Percentiles rank a stretch among this genome's conserved stretches.
Evolutionary conservation across 1,139 yeast genomes (phyloP).

Genomic region (Entelexis sorbosivorans): DNA sequence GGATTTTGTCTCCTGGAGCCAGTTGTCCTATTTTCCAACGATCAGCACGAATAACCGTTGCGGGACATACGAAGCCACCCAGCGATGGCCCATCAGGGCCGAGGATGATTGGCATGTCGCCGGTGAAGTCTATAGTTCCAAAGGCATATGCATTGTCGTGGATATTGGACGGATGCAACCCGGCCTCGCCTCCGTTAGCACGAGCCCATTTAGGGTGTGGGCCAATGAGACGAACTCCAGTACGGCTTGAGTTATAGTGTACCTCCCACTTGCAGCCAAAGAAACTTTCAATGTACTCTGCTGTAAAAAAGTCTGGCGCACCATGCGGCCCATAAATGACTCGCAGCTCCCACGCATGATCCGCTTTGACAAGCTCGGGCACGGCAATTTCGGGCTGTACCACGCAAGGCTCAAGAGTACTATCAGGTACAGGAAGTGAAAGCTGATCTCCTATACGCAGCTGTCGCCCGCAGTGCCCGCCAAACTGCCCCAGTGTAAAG

Average conservation of each 20-base stretch:
- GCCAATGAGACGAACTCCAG: slow-evolving; percentile 88
- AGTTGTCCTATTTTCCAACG: slow-evolving; percentile 29
- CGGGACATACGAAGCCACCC: slow-evolving; percentile 95
- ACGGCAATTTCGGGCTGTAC: too few species aligned
- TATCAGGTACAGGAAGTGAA: too few species aligned
- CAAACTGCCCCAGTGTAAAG: slow-evolving; percentile 85
- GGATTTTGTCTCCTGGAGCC: too few species aligned
- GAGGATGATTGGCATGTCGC: slow-evolving; percentile 94
- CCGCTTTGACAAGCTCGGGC: too few species aligned
- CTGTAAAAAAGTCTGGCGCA: slow-evolving; percentile 51
- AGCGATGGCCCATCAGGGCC: slow-evolving; percentile 98
- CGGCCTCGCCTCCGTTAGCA: slow-evolving; percentile 87
- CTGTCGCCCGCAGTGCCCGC: slow-evolving; percentile 92
- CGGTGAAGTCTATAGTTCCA: slow-evolving; percentile 94
- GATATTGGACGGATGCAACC: slow-evolving; percentile 41
- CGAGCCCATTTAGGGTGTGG: slow-evolving; percentile 97
- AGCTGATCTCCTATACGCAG: slow-evolving; percentile 85
- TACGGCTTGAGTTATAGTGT: slow-evolving; percentile 91
- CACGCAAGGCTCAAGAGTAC: too few species aligned
- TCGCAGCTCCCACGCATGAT: slow-evolving; percentile 81
- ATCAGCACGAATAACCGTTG: slow-evolving; percentile 88
- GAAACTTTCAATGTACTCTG: too few species aligned
- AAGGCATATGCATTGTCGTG: slow-evolving; percentile 93
- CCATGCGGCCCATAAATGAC: slow-evolving; percentile 98
- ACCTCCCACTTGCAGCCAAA: slow-evolving; percentile 30